These are phyloP conservation scores for Arthonia radiata DNA, from an alignment of 495 filamentous ascomycete species.

Conservation along the genomic window DNA sequence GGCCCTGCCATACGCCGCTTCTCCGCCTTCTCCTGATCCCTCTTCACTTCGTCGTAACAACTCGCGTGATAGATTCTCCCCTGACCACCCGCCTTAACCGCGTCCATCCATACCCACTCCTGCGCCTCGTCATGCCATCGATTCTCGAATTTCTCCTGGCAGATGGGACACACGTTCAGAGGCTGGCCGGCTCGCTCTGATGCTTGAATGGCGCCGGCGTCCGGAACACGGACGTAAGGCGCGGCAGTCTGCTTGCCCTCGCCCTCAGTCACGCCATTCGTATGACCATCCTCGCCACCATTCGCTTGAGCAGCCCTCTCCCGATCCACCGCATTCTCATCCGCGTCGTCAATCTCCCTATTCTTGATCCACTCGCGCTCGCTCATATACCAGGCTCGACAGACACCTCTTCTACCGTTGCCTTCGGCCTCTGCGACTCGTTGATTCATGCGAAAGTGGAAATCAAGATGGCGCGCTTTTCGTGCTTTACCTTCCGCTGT, in stretches of 20 bases:
- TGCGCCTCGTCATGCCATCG: slow-evolving; percentile 74
- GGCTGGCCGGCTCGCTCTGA: too few relatives aligned
- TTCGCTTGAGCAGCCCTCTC: neutral
- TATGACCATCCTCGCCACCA: neutral
- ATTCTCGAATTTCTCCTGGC: slow-evolving; percentile 80
- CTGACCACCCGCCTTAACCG: slow-evolving; percentile 46
- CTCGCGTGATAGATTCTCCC: slow-evolving; percentile 82
- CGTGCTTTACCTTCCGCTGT: slow-evolving; percentile 54
- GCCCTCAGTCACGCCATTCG: neutral
- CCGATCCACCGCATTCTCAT: slow-evolving; percentile 15
- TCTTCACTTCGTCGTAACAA: slow-evolving; percentile 65
- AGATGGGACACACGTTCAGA: slow-evolving; percentile 65
- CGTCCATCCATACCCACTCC: slow-evolving; percentile 94
- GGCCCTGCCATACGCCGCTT: too few relatives aligned
- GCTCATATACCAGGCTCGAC: slow-evolving; percentile 1
- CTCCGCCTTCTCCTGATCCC: slow-evolving; percentile 24
- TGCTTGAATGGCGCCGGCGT: slow-evolving; percentile 44
- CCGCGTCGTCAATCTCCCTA: slow-evolving; percentile 45
- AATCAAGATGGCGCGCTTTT: slow-evolving; percentile 88
- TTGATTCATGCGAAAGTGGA: slow-evolving; percentile 89
- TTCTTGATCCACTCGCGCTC: slow-evolving; percentile 68
- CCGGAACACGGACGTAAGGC: slow-evolving; percentile 61
- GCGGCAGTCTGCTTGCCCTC: slow-evolving; percentile 17
- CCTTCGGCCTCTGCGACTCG: slow-evolving; percentile 60
- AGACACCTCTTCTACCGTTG: slow-evolving; percentile 34